Percentiles rank a stretch among this genome's conserved stretches.
Conservation (phyloP, 1,139 yeast genomes). For the Candida freyschussii region DNA sequence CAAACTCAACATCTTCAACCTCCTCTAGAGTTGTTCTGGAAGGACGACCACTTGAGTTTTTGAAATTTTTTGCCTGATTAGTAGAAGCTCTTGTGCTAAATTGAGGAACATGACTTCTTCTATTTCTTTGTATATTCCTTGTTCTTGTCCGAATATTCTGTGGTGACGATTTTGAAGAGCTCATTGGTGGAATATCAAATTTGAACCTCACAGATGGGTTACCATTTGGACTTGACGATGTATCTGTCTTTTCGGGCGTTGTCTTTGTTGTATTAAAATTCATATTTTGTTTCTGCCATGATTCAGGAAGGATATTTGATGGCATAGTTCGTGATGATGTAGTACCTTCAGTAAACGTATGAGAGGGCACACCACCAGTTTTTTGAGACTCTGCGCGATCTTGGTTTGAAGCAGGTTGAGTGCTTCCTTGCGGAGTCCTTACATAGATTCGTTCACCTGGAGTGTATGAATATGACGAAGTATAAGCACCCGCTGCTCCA, state of each 20-base stretch:
- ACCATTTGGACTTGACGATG: neutral
- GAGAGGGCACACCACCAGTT: neutral
- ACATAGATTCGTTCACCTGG: constrained; percentile 2
- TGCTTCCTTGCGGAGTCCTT: constrained; percentile 6
- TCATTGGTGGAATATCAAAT: neutral
- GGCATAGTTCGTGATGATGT: neutral
- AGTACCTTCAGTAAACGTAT: constrained; percentile 1
- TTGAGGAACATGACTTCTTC: constrained; percentile 1
- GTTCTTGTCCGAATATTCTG: constrained; percentile 4
- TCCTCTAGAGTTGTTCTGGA: constrained; percentile 13
- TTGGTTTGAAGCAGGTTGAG: neutral
- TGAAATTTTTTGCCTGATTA: neutral
- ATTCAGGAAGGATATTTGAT: constrained; percentile 2
- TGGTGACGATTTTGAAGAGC: constrained; percentile 3
- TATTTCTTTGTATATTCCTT: constrained; percentile 2
- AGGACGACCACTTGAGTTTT: constrained; percentile 9
- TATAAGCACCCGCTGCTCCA: neutral
- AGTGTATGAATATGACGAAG: too few relatives aligned
- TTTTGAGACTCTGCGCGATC: neutral
- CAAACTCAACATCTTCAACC: constrained; percentile 4
- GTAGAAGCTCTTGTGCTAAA: neutral
- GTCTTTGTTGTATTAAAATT: too few relatives aligned
- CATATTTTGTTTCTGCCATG: constrained; percentile 10
- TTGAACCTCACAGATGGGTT: constrained; percentile 3
- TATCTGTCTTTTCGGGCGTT: too few relatives aligned